phyloP scores from a whole-genome alignment of 352 stramenopile genomes.

The Bremia lactucae region DNA sequence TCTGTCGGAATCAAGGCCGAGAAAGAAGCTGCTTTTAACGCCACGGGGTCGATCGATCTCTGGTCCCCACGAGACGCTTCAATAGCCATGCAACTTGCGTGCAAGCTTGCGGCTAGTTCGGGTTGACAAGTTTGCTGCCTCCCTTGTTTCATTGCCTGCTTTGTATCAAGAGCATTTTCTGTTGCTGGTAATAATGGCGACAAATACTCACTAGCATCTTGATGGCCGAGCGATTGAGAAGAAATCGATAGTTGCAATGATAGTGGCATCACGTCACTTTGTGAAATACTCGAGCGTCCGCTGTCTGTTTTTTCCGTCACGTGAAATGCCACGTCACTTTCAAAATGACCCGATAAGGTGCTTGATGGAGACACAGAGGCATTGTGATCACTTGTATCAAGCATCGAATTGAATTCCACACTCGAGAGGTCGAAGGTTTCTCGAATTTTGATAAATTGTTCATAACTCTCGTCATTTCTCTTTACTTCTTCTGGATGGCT shows the following conservation, averaged over 20 bases:
- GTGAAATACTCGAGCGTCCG: constrained; percentile 4
- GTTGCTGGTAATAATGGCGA: constrained; percentile 9
- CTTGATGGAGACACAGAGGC: constrained; percentile 8
- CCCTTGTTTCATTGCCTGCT: constrained; percentile 21
- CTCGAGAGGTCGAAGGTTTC: constrained; percentile 38
- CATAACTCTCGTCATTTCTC: constrained; percentile 34
- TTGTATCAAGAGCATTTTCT: constrained; percentile 14
- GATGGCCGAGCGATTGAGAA: constrained; percentile 16
- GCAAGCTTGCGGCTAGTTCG: constrained; percentile 11
- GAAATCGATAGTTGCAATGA: constrained; percentile 21
- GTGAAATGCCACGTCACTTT: constrained; percentile 18
- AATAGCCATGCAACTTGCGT: no score
- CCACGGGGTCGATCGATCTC: no score
- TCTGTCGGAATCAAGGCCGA: constrained; percentile 9
- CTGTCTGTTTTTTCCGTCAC: constrained; percentile 15
- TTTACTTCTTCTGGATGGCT: constrained; percentile 19
- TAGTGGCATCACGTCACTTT: constrained; percentile 16
- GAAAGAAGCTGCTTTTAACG: neutral
- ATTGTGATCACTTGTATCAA: constrained; percentile 22
- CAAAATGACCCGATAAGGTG: constrained; percentile 8
- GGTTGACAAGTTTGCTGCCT: constrained; percentile 26
- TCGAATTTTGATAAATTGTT: constrained; percentile 39
- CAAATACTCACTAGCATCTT: constrained; percentile 25
- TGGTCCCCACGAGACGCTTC: no score
- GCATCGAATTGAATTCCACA: constrained; percentile 35